Base-by-base conservation (phyloP, 2,329 filamentous ascomycete genomes). In the Verticillium dahliae region DNA sequence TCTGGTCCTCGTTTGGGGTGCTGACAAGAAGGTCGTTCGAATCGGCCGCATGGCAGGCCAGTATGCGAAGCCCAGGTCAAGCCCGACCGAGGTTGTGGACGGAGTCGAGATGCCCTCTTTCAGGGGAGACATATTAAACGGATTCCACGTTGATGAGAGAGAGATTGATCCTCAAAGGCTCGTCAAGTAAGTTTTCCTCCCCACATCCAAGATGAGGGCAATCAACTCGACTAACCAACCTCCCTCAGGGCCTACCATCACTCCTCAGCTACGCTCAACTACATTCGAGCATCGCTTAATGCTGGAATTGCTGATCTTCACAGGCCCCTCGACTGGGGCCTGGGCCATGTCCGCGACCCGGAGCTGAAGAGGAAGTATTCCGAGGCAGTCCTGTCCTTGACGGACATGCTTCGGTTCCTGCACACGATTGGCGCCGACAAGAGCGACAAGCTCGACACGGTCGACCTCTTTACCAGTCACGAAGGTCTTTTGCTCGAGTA, bases 31-130 rank as follows among this genome's bases (percentile, higher is more conserved):
- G 6, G 92, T 99, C 4, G 92, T 99, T 57, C 87, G 95, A 67
- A 96, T 99, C 70, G 95, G 92, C 15, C 87, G 95, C 63, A 97
- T 98, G 87, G 95, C 95, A 13, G 95, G 95, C 3, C 95, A 99
- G 80, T 99, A 97, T 71, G 95, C 95, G 35, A 99, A 99, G 78
- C 95, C 94, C 2, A 83, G 95, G 61, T 97, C 92, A 4, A 96
- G 89, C 68, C 90, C 94, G 0, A 93, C 87, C 41, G 95, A 99
- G 78, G 83, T 87, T 1, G 79, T 96, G 58, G 81, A 96, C 66
- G 93, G 92, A 59, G 85, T 86, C 63, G 86, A 92, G 70, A 89
- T 97, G 60, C 90, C 91, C 4, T 95, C 91, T 52, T 99, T 98
- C 82, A 84, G 95, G 59, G 95, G 95, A 15, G 95, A 99, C 69